phyloP scores from a whole-genome alignment of 2,329 filamentous ascomycete genomes.

The Falciphora oryzae region DNA sequence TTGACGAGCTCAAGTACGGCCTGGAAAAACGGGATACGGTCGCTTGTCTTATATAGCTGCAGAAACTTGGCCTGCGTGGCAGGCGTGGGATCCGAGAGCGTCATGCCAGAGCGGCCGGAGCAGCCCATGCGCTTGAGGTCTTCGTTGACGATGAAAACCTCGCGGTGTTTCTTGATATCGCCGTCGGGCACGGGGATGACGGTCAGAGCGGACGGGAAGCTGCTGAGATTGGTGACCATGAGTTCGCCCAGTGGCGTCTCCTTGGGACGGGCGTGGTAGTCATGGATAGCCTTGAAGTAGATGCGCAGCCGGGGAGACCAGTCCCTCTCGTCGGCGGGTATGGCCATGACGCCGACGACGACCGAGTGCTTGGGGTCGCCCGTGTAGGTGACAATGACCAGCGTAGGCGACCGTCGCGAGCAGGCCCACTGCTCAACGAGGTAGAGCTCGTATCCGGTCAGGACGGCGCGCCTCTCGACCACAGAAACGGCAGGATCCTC shows the following conservation, averaged over 20 bases:
- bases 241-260: conserved; percentile 77
- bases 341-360: conserved; percentile 72
- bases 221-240: conserved; percentile 91
- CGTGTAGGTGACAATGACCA: conserved; percentile 88
- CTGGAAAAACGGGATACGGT: conserved; percentile 69
- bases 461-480: conserved; percentile 61
- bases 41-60: conserved; percentile 82
- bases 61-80: conserved; percentile 88
- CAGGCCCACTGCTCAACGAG: conserved; percentile 97
- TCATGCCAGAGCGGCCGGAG: conserved; percentile 82
- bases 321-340: conserved; percentile 70
- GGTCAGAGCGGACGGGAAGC: conserved; percentile 84
- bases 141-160: conserved; percentile 89
- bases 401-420: conserved; percentile 82
- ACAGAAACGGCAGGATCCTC: conserved; percentile 74
- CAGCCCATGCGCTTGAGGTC: conserved; percentile 89
- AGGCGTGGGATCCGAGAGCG: conserved; percentile 67
- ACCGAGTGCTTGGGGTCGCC: conserved; percentile 76
- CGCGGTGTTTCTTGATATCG: conserved; percentile 71
- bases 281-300: conserved; percentile 80
- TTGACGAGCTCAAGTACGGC: conserved; percentile 86
- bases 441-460: conserved; percentile 87
- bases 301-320: conserved; percentile 77
- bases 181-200: conserved; percentile 89
- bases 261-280: conserved; percentile 78